Percentiles rank a stretch among this genome's conserved stretches.
These are phyloP conservation scores for Bruguiera sexangula DNA, from an alignment of 345 rosid species.

Conservation along the genomic window DNA sequence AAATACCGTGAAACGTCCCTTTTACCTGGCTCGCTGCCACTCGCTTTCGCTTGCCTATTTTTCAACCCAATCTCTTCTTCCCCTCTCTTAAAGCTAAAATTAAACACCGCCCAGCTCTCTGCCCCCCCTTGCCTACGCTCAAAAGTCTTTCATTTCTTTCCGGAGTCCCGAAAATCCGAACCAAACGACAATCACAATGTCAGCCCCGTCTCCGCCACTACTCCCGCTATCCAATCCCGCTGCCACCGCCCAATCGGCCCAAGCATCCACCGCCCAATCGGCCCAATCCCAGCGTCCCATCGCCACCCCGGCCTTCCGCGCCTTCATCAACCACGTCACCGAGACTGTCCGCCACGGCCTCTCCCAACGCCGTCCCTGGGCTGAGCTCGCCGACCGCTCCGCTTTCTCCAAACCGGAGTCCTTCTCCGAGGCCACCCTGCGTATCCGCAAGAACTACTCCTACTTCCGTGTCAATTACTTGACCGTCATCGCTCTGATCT, in stretches of 20 bases:
- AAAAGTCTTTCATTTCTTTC: not conserved
- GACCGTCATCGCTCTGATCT: constrained; percentile 25
- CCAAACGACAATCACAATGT: constrained; percentile 13
- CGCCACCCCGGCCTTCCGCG: constrained; percentile 49
- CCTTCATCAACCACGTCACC: constrained; percentile 39
- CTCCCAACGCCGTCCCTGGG: constrained; percentile 57
- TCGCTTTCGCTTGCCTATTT: too few relatives aligned
- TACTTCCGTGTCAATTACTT: constrained; percentile 63
- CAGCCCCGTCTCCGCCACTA: constrained; percentile 41
- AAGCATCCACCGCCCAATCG: constrained; percentile 12
- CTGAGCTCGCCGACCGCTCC: constrained; percentile 61
- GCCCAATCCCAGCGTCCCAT: constrained; percentile 36
- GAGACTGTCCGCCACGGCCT: constrained; percentile 41
- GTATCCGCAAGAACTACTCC: constrained; percentile 64
- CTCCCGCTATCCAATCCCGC: constrained; percentile 36
- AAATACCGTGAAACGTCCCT: not conserved
- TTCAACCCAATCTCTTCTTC: too few relatives aligned
- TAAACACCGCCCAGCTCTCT: not conserved
- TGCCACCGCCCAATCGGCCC: constrained; percentile 1
- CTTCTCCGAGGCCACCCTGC: constrained; percentile 54
- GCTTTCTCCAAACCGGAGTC: constrained; percentile 71
- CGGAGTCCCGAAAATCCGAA: not conserved
- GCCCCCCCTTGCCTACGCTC: not conserved
- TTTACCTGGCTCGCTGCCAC: not conserved
- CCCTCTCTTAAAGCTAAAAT: not conserved